Conservation (phyloP, 305 asterid genomes). For the Fraxinus floribunda region DNA sequence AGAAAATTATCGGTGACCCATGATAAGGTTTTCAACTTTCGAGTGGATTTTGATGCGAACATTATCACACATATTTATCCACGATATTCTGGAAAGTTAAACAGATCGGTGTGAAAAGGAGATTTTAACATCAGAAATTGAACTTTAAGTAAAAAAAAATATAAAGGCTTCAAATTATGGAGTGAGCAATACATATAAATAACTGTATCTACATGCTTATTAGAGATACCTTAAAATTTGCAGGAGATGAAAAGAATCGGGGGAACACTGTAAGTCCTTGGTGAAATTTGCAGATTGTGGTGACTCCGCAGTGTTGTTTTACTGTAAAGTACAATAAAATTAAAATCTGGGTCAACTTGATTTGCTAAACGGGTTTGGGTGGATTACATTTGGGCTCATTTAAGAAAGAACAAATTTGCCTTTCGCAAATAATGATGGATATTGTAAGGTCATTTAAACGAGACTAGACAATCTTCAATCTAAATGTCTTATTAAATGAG, state of each 20-base stretch:
- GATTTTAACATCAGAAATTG: background rate
- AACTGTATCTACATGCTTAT: background rate
- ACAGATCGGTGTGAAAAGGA: background rate
- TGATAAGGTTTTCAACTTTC: background rate
- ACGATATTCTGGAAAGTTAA: background rate
- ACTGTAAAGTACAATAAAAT: background rate
- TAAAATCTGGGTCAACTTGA: background rate
- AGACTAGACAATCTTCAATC: too few species aligned
- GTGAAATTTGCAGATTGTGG: background rate
- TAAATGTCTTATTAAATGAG: too few species aligned
- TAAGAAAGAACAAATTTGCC: background rate
- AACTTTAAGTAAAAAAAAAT: background rate
- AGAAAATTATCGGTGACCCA: background rate
- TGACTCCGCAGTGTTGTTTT: background rate
- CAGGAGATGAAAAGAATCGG: background rate
- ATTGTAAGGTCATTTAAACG: too few species aligned
- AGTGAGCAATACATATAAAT: background rate
- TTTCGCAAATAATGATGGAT: too few species aligned
- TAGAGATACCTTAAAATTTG: background rate
- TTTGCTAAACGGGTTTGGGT: background rate
- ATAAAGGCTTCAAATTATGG: background rate
- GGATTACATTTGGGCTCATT: background rate
- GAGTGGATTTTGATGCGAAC: conserved; percentile 13
- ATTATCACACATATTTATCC: background rate
- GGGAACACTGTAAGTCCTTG: background rate